Evolutionary conservation across 1,284 basidiomycete genomes (phyloP).

Genomic region (Xerocomus cyaneibrunnescens): DNA sequence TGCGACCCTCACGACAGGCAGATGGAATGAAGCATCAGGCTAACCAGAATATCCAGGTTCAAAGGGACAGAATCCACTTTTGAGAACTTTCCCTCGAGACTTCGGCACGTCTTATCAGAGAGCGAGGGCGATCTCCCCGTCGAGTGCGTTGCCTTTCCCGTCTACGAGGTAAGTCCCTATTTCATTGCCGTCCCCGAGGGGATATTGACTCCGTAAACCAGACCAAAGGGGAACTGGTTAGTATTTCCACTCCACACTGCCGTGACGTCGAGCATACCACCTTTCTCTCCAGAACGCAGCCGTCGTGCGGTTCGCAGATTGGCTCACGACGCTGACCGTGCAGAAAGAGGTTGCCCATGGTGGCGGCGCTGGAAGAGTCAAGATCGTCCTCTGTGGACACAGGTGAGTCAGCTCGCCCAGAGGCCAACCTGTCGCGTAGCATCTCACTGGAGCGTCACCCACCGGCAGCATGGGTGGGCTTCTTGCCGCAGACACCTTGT

Average conservation of each 20-base stretch:
- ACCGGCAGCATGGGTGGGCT: slow-evolving; percentile 93
- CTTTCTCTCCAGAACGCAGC: slow-evolving; percentile 62
- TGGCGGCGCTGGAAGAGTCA: slow-evolving; percentile 75
- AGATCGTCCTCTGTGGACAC: slow-evolving; percentile 88
- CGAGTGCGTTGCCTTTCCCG: slow-evolving; percentile 82
- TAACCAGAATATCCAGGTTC: slow-evolving; percentile 42
- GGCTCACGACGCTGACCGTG: slow-evolving; percentile 81
- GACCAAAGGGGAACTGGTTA: slow-evolving; percentile 86
- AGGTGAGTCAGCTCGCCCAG: slow-evolving; percentile 50
- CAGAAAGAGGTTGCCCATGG: slow-evolving; percentile 72
- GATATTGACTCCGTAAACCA: slow-evolving; percentile 31
- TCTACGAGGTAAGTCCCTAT: slow-evolving; percentile 68
- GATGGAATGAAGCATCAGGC: background rate
- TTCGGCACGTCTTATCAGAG: slow-evolving; percentile 73
- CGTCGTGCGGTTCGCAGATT: slow-evolving; percentile 82
- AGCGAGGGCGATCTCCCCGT: slow-evolving; percentile 54
- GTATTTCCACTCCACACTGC: slow-evolving; percentile 27
- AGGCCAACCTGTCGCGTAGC: background rate
- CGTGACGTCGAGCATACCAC: slow-evolving; percentile 4
- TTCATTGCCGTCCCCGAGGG: slow-evolving; percentile 2
- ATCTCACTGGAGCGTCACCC: slow-evolving; percentile 1
- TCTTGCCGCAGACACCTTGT: slow-evolving; percentile 80
- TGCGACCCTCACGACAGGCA: slow-evolving; percentile 34
- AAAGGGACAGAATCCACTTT: slow-evolving; percentile 82
- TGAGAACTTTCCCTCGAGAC: slow-evolving; percentile 68